Evolutionary conservation across 2,329 filamentous ascomycete genomes (phyloP), one percentile per base, ranked within the genome.

Genomic region (Chaetomium strumarium): DNA sequence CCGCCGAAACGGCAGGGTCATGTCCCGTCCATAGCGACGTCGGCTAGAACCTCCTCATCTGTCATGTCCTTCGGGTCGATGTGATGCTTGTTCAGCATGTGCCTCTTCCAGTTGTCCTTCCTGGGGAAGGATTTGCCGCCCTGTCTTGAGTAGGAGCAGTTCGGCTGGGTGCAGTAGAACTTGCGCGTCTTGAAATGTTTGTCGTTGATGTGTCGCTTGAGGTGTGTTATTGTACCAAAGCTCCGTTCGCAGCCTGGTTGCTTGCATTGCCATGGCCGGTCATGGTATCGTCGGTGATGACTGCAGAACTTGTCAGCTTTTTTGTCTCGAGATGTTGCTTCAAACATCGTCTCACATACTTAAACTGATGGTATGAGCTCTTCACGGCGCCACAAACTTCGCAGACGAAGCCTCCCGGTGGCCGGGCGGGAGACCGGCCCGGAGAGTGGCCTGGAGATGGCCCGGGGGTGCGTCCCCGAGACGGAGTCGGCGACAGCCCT

Each of bases 21-120:
- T 16, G 55, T 38, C 7, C 58, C 62, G 9, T 48, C 54, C 64
- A 71, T 68, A 2, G 16, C 24, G 39, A 66, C 62, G 10, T 68
- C 66, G 53, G 75, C 73, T 14, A 67, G 66, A 47, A 72, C 68
- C 13, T 74, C 67, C 16, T 73, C 72, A 14, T 73, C 70, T 1
- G 75, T 73, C 6, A 75, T 72, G 55, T 74, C 64, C 34, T 72
- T 66, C 0, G 65, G 63, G 2, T 61, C 60, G 45, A 64, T 62
- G 14, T 58, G 53, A 59, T 83, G 80, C 58, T 81, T 82, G 64
- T 81, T 82, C 34, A 73, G 69, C 78, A 83, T 82, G 62, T 83
- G 80, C 51, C 80, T 69, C 59, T 79, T 76, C 79, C 79, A 83
- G 64, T 83, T 83, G 60, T 83, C 80, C 61, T 83, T 83, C 49